Base-by-base conservation (phyloP, 306 rosid species). In the Ammopiptanthus mongolicus region DNA sequence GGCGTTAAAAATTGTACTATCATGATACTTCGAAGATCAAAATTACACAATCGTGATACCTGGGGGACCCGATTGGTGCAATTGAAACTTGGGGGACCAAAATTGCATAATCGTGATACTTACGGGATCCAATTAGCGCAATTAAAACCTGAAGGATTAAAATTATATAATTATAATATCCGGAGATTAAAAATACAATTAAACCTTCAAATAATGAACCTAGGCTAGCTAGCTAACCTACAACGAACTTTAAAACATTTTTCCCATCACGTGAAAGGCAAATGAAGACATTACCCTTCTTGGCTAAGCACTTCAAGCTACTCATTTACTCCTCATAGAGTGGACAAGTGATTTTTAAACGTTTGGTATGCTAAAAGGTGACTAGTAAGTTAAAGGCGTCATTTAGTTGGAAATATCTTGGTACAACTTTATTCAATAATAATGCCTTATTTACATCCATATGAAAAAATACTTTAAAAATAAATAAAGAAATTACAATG, bases 381-480 rank as follows among this genome's bases (percentile, higher is more conserved):
- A 28, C 28, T 46, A n/a, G 25, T 55, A 51, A 28, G 57, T 33
- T 11, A 69, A 70, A 66, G 41, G 58, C 50, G 63, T 69, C 33
- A 34, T 81, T 81, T 25, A 69, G 25, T 11, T 19, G 41, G 44
- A 51, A 47, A 41, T 50, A 15, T 63, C 52, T 58, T 62, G 4
- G 41, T 50, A 19, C 61, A 29, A 57, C 70, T 80, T 80, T 73
- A 57, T 57, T 56, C 78, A 75, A 63, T 81, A 75, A 63, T 76
- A 18, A 76, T 63, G 52, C 47, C 18, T 41, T 19, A 6, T 69
- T 60, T 23, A 74, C 56, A 66, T 61, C 48, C 64, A 19, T 36
- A 56, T 25, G 6, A 34, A 53, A 55, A 29, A n/a, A 59, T 28
- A 50, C 12, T 3, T 25, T 5, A 46, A 34, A 9, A 13, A 37